Evolutionary conservation across 2,329 filamentous ascomycete genomes (phyloP), one percentile per base, ranked within the genome.

Genomic region (Dactylellina haptotyla): DNA sequence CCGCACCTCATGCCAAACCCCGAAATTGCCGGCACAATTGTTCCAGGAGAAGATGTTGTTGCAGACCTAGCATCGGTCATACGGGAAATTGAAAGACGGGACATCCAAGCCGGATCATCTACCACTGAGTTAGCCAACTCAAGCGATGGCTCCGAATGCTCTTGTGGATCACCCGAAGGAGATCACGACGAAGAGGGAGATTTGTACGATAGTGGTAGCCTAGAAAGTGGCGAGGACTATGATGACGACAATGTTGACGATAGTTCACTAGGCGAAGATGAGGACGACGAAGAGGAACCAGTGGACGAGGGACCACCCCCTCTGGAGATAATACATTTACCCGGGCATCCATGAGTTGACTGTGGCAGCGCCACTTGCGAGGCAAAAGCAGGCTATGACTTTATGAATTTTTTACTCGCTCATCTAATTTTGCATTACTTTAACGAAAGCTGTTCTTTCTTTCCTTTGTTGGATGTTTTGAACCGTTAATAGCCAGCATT

Each of bases 1-100:
- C 66, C 58, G 2, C 61, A 67, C 23, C 25, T 74, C 6, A 74
- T 74, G 69, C 69, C 69, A n/a, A 63, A 74, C 26, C 69, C 69
- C 20, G 69, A 74, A 43, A 66, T 41, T 0, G 69, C 69, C 16
- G 69, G 69, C 6, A 57, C 46, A 9, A 48, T 74, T 8, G 43
- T 74, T 28, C 63, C 61, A 1, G 61, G 63, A 10, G 69, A 74
- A 28, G 61, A 66, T 23, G 69, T 74, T 53, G 69, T 74, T 25
- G 63, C 69, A 20, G 69, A 74, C 41, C n/a, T 74, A 8, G 69
- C 69, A 2, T 74, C 69, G 5, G 69, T 74, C 16, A 46, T 74
- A 41, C 54, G 62, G 12, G 62, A 74, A 41, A 74, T 74, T n/a
- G 69, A 74, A 45, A 56, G 39, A n/a, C 67, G 53, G 14, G 67